Percentiles rank a stretch among this genome's conserved stretches.
Evolutionary conservation across 2,329 filamentous ascomycete species (phyloP).

Genomic region (Phialophora chinensis): DNA sequence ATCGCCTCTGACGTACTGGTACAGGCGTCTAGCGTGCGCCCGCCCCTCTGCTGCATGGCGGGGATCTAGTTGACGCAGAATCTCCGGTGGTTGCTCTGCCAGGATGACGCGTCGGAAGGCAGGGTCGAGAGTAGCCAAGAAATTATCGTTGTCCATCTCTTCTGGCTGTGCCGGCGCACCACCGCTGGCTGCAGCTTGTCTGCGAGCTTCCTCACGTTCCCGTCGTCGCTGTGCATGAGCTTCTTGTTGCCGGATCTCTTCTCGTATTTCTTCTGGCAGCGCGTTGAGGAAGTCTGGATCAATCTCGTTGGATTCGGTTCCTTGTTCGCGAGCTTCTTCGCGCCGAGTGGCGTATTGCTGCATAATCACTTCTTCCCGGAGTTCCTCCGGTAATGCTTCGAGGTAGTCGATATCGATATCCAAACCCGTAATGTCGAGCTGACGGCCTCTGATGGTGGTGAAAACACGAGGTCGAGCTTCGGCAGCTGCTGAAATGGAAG

Average conservation of each 20-base stretch:
- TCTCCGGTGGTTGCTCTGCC: conserved; percentile 87
- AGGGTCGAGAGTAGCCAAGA: conserved; percentile 87
- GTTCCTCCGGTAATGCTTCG: conserved; percentile 94
- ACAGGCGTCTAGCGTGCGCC: conserved; percentile 65
- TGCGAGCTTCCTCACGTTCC: conserved; percentile 79
- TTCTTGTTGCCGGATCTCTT: conserved; percentile 90
- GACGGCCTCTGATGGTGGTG: conserved; percentile 82
- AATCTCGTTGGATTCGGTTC: conserved; percentile 42
- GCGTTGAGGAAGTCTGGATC: conserved; percentile 85
- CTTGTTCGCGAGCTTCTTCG: conserved; percentile 76
- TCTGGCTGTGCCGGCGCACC: conserved; percentile 62
- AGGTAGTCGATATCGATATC: conserved; percentile 95
- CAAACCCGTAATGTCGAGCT: conserved; percentile 90
- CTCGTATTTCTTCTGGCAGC: conserved; percentile 84
- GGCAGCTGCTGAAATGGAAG: conserved; percentile 46
- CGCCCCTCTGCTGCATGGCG: conserved; percentile 87
- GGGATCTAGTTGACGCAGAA: conserved; percentile 81
- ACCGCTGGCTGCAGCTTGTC: conserved; percentile 57
- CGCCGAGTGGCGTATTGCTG: conserved; percentile 84
- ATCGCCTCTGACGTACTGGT: conserved; percentile 61
- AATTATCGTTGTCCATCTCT: conserved; percentile 92
- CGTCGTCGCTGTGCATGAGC: conserved; percentile 84
- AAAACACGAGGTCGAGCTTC: conserved; percentile 70
- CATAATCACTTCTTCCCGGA: conserved; percentile 94
- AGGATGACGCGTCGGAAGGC: conserved; percentile 83